Evolutionary conservation across 2,329 filamentous ascomycete species (phyloP), one percentile per base, ranked within the genome.

Genomic region (Epichloe bromicola): DNA sequence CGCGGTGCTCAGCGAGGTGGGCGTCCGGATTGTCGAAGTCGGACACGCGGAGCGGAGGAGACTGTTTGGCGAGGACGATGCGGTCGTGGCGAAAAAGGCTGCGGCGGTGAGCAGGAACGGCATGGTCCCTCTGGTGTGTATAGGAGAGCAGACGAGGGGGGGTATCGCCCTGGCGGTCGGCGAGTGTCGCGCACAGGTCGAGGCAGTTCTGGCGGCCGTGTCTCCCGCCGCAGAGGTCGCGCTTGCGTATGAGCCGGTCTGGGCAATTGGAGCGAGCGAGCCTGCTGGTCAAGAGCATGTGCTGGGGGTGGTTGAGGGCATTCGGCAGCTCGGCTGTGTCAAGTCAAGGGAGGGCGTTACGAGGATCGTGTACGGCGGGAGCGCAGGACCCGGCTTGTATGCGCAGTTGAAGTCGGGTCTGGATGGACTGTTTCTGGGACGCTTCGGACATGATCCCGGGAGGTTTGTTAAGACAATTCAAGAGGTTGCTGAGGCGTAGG

Each of bases 221-320:
- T 75, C 81, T 1, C 70, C 71, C 11, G 72, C 79, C 15, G 78
- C 80, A 0, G 83, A 88, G 46, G 75, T 93, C 5, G 78, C 91
- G 6, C 74, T 94, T 52, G 88, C 88, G 1, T 94, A 94, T 62
- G 88, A 94, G 70, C 88, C 88, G 7, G 86, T 93, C 1, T 94
- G 88, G 88, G 88, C 88, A 1, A 94, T 93, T 65, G 88, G 88
- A 0, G 82, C 86, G 10, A 71, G 76, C 1, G 72, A 83, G 60
- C 87, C 88, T 2, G 88, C 88, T 0, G 75, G 75, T 7, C 77
- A 82, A 17, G 81, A 83, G 54, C 83, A 94, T 62, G 85, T 94
- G 0, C 75, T 83, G 4, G 76, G 38, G 38, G 86, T 93, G 2
- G 82, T 85, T 15, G 74, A 75, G 58, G 79, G 78, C 17, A 73